Base-by-base conservation (phyloP, 768 basidiomycete species). In the Hypholoma fasciculare region DNA sequence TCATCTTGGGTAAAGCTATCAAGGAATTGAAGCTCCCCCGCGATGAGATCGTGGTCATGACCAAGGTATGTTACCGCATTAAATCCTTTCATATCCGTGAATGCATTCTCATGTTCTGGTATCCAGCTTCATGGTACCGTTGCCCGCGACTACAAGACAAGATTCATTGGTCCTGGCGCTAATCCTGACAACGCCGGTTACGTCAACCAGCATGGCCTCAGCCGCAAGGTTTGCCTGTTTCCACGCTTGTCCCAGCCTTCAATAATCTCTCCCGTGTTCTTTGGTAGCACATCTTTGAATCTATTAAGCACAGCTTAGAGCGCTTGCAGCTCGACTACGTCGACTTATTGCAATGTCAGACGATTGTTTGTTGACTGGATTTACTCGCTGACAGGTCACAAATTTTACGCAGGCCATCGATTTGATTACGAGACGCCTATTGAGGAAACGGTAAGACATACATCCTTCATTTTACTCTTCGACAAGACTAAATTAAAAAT, bases 11-110 rank as follows among this genome's bases (percentile, higher is more conserved):
- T 8, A 86, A 88, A 63, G 88, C 84, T 1, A 85, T 93, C 72
- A 88, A 87, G 64, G 65, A 83, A 59, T 77, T 83, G 61, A 67
- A 84, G 19, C 75, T 89, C 5, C 88, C 89, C 20, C 82, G 91
- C 1, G 86, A 88, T 11, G 83, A 87, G 61, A 83, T 92, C 51
- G 90, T 93, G n/a, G 81, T 93, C 9, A 80, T 92, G 77, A 91
- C 91, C 54, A 92, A 93, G 74, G 84, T 83, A 55, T 62, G 19
- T 20, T 16, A 23, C 19, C 20, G 19, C 14, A 20, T 7, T 4
- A 23, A 2, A 26, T 4, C 23, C 23, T 23, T 23, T 23, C n/a
- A 4, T 23, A 23, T 13, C 7, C 13, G 8, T 27, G 55, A 26
- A 4, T 19, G 27, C 14, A 37, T 51, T 14, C 26, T 40, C 5